Evolutionary conservation across 2,329 filamentous ascomycete genomes (phyloP).

Genomic region (Venturia oleaginea): DNA sequence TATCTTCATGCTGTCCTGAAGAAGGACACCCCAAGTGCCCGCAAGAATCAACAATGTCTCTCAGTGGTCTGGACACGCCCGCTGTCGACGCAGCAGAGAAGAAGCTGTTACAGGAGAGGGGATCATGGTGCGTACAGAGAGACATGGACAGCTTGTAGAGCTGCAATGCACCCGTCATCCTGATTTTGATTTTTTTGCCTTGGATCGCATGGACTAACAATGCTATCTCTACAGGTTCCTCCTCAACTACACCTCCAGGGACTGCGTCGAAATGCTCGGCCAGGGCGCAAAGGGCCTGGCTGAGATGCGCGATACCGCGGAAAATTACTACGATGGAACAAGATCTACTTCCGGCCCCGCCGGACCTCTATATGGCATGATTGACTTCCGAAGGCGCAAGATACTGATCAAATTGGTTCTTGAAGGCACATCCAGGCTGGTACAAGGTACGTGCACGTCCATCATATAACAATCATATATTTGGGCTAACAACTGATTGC

Average conservation of each 20-base stretch:
- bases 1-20: slow-evolving; percentile 1
- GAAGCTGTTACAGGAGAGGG: slow-evolving; percentile 67
- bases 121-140: slow-evolving; percentile 70
- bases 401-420: slow-evolving; percentile 90
- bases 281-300: slow-evolving; percentile 73
- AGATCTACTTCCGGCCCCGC: not conserved
- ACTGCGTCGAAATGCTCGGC: slow-evolving; percentile 72
- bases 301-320: slow-evolving; percentile 71
- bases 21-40: not conserved
- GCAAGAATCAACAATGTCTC: slow-evolving; percentile 60
- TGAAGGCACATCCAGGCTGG: slow-evolving; percentile 77
- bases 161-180: slow-evolving; percentile 9
- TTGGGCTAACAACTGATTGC: slow-evolving; percentile 4
- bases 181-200: slow-evolving; percentile 16
- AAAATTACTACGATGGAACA: slow-evolving; percentile 50
- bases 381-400: slow-evolving; percentile 82
- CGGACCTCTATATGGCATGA: slow-evolving; percentile 85
- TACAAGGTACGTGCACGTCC: slow-evolving; percentile 64
- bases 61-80: slow-evolving; percentile 84
- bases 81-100: slow-evolving; percentile 80
- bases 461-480: not conserved
- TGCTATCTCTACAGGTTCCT: slow-evolving; percentile 61
- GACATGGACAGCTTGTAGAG: slow-evolving; percentile 1
- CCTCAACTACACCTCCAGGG: slow-evolving; percentile 80
- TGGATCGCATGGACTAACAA: slow-evolving; percentile 13